Evolutionary conservation across 352 stramenopile species (phyloP).

Genomic region (Thalassiosira mediterranea): DNA sequence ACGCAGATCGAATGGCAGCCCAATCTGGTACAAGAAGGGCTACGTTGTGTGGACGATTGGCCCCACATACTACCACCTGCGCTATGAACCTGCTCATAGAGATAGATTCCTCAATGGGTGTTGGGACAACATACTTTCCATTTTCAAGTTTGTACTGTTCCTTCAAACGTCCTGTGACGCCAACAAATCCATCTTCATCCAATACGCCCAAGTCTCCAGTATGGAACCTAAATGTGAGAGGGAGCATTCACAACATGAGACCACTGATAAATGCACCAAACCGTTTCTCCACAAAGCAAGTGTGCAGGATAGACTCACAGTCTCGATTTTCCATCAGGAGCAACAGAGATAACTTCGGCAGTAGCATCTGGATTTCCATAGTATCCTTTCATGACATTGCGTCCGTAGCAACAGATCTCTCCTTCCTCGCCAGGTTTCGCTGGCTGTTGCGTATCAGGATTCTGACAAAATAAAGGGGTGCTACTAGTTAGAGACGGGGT

Average conservation of each 20-base stretch:
- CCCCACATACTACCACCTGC: constrained; percentile 81
- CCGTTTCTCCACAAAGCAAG: not conserved
- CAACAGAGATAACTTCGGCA: constrained; percentile 80
- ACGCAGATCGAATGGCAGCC: constrained; percentile 52
- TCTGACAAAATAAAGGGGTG: no score
- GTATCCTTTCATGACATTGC: constrained; percentile 84
- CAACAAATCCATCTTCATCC: constrained; percentile 66
- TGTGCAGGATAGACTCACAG: constrained; percentile 45
- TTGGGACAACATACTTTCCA: constrained; percentile 85
- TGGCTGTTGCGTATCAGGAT: constrained; percentile 51
- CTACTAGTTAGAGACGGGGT: no score
- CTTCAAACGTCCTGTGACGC: constrained; percentile 83
- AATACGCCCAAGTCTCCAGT: constrained; percentile 82
- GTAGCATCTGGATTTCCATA: constrained; percentile 80
- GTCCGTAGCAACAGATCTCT: constrained; percentile 81
- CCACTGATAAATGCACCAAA: not conserved
- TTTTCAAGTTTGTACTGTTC: constrained; percentile 87
- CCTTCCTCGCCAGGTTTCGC: constrained; percentile 68
- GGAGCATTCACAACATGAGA: not conserved
- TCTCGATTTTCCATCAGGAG: constrained; percentile 72
- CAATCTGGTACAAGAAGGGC: constrained; percentile 80
- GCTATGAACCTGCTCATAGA: constrained; percentile 65
- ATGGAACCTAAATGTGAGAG: constrained; percentile 61
- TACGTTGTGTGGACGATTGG: constrained; percentile 82
- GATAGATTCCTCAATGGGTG: constrained; percentile 80